Conservation (phyloP, 306 rosid genomes). For the Cicer chorassanicum region DNA sequence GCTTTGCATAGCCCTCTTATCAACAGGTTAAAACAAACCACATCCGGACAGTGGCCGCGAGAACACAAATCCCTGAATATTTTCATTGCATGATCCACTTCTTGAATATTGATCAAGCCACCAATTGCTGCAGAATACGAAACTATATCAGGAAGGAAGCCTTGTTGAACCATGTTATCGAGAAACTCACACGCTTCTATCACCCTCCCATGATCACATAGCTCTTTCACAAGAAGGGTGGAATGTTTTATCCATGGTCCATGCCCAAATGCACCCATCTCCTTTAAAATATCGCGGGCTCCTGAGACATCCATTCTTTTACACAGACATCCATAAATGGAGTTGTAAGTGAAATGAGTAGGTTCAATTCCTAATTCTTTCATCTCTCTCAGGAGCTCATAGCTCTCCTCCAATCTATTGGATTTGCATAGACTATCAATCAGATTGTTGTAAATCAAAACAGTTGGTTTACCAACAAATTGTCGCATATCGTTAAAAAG, state of each 20-base stretch:
- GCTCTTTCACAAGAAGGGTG: slow-evolving; percentile 71
- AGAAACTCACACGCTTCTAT: slow-evolving; percentile 75
- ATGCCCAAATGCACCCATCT: slow-evolving; percentile 70
- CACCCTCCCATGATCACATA: slow-evolving; percentile 62
- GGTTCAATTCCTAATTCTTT: slow-evolving; percentile 65
- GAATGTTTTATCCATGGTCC: slow-evolving; percentile 79
- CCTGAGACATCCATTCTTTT: slow-evolving; percentile 65
- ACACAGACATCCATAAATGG: slow-evolving; percentile 77
- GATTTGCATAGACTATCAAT: slow-evolving; percentile 66
- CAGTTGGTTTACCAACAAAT: slow-evolving; percentile 55
- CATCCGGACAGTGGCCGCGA: slow-evolving; percentile 64
- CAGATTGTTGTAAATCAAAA: slow-evolving; percentile 63
- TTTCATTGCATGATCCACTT: slow-evolving; percentile 66
- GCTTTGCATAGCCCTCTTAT: slow-evolving; percentile 77
- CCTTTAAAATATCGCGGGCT: slow-evolving; percentile 62
- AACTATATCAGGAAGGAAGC: slow-evolving; percentile 73
- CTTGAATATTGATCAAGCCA: slow-evolving; percentile 66
- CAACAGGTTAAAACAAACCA: slow-evolving; percentile 67
- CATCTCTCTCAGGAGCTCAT: slow-evolving; percentile 69
- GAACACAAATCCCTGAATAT: slow-evolving; percentile 62
- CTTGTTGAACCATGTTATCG: slow-evolving; percentile 65
- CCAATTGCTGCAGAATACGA: slow-evolving; percentile 74
- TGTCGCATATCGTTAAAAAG: slow-evolving; percentile 64
- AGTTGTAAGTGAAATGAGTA: slow-evolving; percentile 77
- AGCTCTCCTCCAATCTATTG: slow-evolving; percentile 75